Percentiles rank a stretch among this genome's conserved stretches.
Conservation (phyloP, 805 yeast genomes). For the Hanseniaspora osmophila region DNA sequence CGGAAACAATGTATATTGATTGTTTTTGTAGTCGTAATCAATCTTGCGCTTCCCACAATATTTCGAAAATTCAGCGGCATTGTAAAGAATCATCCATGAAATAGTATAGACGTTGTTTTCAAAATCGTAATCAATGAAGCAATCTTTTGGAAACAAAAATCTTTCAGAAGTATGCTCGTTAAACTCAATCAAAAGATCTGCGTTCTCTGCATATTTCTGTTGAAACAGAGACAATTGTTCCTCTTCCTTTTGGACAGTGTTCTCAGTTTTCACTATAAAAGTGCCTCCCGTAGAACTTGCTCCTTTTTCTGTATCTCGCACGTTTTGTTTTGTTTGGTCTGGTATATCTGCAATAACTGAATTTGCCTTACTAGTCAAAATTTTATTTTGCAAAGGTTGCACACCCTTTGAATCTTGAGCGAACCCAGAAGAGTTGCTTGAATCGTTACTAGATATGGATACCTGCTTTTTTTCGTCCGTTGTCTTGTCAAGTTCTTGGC, state of each 20-base stretch:
- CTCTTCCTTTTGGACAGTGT: conserved; percentile 24
- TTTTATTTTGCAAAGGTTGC: no score
- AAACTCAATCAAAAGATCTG: conserved; percentile 74
- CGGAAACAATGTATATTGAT: conserved; percentile 14
- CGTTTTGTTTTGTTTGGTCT: conserved; percentile 1
- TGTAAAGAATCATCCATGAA: conserved; percentile 24
- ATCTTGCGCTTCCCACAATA: background rate
- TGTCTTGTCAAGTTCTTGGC: no score
- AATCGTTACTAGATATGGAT: no score
- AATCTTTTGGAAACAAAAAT: conserved; percentile 59
- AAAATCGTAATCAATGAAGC: conserved; percentile 45
- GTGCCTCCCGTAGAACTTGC: no score
- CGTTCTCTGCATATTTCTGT: conserved; percentile 50
- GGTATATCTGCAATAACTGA: background rate
- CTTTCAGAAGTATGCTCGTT: conserved; percentile 66
- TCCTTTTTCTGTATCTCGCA: no score
- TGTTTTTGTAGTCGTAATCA: conserved; percentile 8
- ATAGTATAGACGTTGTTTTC: conserved; percentile 16
- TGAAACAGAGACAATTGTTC: conserved; percentile 63
- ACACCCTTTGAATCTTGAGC: no score
- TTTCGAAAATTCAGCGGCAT: conserved; percentile 6
- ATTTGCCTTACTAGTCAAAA: no score
- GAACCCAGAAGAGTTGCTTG: no score
- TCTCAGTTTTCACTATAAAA: no score
- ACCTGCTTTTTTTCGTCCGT: no score